These are phyloP conservation scores for Clohesyomyces aquaticus DNA, from an alignment of 495 filamentous ascomycete species.

Conservation along the genomic window DNA sequence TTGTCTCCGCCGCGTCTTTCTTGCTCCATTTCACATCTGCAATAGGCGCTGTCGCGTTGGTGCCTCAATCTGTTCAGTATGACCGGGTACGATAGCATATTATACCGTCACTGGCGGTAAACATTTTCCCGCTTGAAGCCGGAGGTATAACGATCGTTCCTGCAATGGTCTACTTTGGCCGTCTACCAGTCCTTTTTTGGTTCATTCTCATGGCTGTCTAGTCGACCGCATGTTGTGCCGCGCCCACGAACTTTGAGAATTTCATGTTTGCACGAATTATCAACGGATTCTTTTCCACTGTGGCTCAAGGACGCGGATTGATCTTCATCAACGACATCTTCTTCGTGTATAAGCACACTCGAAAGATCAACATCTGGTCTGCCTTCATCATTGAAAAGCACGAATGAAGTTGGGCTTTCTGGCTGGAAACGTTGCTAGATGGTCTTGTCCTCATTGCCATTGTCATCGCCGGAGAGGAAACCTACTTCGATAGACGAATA, in stretches of 20 bases:
- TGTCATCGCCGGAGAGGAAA: conserved; percentile 52
- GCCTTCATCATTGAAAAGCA: conserved; percentile 45
- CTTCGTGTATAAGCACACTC: conserved; percentile 51
- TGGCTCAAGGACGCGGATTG: conserved; percentile 54
- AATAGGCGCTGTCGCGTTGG: not conserved
- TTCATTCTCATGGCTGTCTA: conserved; percentile 55
- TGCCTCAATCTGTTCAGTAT: conserved; percentile 1
- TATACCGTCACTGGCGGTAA: conserved; percentile 54
- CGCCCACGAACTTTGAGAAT: conserved; percentile 51
- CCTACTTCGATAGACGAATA: conserved; percentile 13
- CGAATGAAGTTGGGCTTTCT: not conserved
- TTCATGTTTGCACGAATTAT: conserved; percentile 59
- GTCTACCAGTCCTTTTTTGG: conserved; percentile 55
- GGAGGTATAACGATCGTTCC: conserved; percentile 59
- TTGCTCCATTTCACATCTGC: conserved; percentile 42
- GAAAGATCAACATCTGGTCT: conserved; percentile 57
- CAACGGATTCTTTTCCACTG: conserved; percentile 56
- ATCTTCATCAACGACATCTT: conserved; percentile 35
- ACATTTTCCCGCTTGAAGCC: conserved; percentile 58
- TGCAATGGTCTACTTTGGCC: conserved; percentile 54
- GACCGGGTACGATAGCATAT: conserved; percentile 52
- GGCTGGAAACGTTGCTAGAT: conserved; percentile 8
- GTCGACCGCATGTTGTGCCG: conserved; percentile 54
- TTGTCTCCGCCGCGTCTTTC: conserved; percentile 24
- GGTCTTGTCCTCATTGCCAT: conserved; percentile 43